Percentiles rank a stretch among this genome's conserved stretches.
phyloP scores from a whole-genome alignment of 495 filamentous ascomycete species.

The Glutinoglossum americanum region DNA sequence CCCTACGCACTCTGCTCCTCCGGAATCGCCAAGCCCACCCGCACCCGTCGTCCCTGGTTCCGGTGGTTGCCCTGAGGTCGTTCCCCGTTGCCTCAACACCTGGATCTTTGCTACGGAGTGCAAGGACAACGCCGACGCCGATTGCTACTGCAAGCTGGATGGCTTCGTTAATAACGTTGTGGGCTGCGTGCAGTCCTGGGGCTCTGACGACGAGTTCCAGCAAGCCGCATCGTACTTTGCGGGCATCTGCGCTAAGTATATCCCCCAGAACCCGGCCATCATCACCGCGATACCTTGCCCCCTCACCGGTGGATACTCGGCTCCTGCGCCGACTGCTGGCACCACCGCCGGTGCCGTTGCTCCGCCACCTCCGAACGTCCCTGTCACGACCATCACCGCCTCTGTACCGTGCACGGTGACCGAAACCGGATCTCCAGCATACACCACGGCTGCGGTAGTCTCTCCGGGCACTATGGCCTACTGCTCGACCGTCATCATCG shows the following conservation, averaged over 20 bases:
- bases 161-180: slow-evolving; percentile 63
- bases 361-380: not conserved
- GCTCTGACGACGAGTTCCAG: slow-evolving; percentile 41
- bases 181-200: slow-evolving; percentile 60
- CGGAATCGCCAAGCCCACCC: not conserved
- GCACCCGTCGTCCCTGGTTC: not conserved
- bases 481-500: not conserved
- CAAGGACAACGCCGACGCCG: slow-evolving; percentile 58
- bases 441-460: not conserved
- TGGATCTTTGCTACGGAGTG: slow-evolving; percentile 61
- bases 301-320: slow-evolving; percentile 22
- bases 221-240: slow-evolving; percentile 65
- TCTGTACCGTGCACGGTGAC: not conserved
- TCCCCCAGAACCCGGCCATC: slow-evolving; percentile 63
- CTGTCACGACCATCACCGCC: slow-evolving; percentile 3
- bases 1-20: too few relatives aligned
- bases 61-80: slow-evolving; percentile 41
- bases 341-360: not conserved
- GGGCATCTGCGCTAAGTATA: slow-evolving; percentile 67
- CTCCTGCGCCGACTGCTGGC: not conserved
- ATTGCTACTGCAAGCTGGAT: slow-evolving; percentile 71
- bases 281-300: slow-evolving; percentile 39
- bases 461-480: not conserved
- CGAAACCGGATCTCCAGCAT: not conserved
- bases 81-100: slow-evolving; percentile 85